These are phyloP conservation scores for Torrubiella hemipterigena DNA, from an alignment of 2,329 filamentous ascomycete species.

Conservation along the genomic window DNA sequence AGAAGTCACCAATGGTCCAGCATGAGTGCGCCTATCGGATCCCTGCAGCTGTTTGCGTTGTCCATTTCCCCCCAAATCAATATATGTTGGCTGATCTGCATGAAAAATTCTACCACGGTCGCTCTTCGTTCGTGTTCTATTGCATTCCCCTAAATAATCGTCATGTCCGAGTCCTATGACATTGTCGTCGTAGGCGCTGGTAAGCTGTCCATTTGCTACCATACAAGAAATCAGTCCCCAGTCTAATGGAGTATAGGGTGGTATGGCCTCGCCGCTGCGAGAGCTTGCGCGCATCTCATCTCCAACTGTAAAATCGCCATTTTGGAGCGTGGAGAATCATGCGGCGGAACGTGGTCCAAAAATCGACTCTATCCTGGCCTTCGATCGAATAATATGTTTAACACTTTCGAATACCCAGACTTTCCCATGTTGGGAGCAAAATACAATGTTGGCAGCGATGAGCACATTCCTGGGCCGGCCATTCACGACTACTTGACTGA, in stretches of 20 bases:
- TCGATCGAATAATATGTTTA: constrained; percentile 51
- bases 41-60: no score
- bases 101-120: no score
- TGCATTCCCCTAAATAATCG: no score
- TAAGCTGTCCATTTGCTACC: not conserved
- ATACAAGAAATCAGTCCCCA: not conserved
- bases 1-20: no score
- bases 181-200: constrained; percentile 1
- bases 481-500: constrained; percentile 24
- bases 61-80: no score
- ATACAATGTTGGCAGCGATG: constrained; percentile 22
- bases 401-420: constrained; percentile 51
- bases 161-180: not conserved
- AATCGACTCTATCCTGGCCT: constrained; percentile 47
- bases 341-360: constrained; percentile 50
- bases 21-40: no score
- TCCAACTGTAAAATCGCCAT: constrained; percentile 33
- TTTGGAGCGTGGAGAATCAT: constrained; percentile 34
- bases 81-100: no score
- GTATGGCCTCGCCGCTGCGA: constrained; percentile 39
- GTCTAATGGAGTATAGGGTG: constrained; percentile 21
- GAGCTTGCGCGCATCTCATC: constrained; percentile 36
- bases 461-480: constrained; percentile 22
- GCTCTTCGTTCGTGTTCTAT: no score
- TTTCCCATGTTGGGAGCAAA: constrained; percentile 43